These are phyloP conservation scores for Blastomyces gilchristii DNA, from an alignment of 2,329 filamentous ascomycete genomes.

Conservation along the genomic window DNA sequence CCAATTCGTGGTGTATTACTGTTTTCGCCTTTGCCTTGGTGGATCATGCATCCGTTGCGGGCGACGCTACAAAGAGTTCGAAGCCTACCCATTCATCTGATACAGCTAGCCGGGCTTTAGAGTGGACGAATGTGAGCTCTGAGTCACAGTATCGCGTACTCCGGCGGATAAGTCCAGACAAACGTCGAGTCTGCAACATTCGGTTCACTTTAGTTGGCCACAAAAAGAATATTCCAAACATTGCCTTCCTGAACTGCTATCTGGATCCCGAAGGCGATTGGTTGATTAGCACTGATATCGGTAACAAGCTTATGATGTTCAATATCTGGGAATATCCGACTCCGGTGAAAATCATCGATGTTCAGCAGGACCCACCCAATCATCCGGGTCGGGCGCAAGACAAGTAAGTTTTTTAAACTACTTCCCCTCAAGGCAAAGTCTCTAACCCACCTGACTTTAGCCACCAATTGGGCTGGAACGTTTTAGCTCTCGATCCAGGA, in stretches of 20 bases:
- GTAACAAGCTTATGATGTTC: conserved; percentile 42
- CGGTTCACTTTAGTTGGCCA: conserved; percentile 35
- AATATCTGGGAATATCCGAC: conserved; percentile 34
- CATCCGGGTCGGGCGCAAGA: conserved; percentile 4
- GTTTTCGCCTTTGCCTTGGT: conserved; percentile 51
- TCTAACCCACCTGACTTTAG: neutral
- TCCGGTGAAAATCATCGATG: conserved; percentile 17
- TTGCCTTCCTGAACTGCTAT: conserved; percentile 50
- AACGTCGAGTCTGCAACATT: conserved; percentile 33
- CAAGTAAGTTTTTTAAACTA: conserved; percentile 9
- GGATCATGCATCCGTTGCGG: conserved; percentile 21
- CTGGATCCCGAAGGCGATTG: conserved; percentile 46
- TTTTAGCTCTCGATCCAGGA: conserved; percentile 37
- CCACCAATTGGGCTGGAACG: conserved; percentile 34
- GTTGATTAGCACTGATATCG: conserved; percentile 49
- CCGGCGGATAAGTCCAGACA: conserved; percentile 4
- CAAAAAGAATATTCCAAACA: conserved; percentile 45
- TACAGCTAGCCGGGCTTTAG: conserved; percentile 16
- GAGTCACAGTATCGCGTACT: conserved; percentile 1
- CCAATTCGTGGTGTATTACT: conserved; percentile 55
- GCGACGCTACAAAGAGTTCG: conserved; percentile 11
- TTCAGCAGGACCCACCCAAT: neutral
- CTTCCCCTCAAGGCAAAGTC: neutral
- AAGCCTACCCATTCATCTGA: neutral
- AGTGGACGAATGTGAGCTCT: conserved; percentile 27